Percentiles rank a stretch among this genome's conserved stretches.
Conservation (phyloP, 176 grass and related monocot genomes). For the Avena atlantica region DNA sequence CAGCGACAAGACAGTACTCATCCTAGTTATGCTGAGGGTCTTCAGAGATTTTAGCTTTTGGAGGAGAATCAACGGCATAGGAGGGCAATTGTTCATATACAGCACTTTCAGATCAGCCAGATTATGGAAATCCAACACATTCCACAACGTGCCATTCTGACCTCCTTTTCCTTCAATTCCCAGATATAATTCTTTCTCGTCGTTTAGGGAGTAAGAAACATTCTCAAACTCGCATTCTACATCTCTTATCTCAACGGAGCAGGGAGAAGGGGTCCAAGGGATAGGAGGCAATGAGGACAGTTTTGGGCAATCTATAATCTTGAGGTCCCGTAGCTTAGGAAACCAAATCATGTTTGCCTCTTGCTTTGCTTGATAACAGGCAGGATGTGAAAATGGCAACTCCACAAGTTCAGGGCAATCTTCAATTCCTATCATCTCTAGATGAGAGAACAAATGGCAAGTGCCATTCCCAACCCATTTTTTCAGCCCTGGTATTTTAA, state of each 20-base stretch:
- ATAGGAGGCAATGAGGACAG: background rate
- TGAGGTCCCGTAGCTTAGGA: background rate
- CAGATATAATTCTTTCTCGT: no score
- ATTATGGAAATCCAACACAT: background rate
- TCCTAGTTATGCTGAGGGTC: rapidly evolving
- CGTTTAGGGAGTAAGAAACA: no score
- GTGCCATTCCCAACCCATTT: background rate
- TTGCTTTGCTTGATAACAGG: no score
- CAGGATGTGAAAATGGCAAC: background rate
- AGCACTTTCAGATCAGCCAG: background rate
- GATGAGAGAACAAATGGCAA: background rate
- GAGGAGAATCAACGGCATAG: background rate
- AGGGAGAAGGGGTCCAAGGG: background rate
- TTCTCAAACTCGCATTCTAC: no score
- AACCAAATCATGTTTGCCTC: background rate
- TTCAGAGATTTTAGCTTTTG: background rate
- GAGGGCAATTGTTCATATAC: rapidly evolving
- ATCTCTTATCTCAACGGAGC: no score
- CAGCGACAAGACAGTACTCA: rapidly evolving
- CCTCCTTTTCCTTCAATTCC: no score
- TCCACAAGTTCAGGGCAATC: background rate
- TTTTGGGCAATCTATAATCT: background rate
- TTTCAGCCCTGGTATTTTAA: background rate
- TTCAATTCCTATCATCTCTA: background rate
- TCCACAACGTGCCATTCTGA: no score